Evolutionary conservation across 768 basidiomycete species (phyloP), one percentile per base, ranked within the genome.

Genomic region (Mycena epipterygia): DNA sequence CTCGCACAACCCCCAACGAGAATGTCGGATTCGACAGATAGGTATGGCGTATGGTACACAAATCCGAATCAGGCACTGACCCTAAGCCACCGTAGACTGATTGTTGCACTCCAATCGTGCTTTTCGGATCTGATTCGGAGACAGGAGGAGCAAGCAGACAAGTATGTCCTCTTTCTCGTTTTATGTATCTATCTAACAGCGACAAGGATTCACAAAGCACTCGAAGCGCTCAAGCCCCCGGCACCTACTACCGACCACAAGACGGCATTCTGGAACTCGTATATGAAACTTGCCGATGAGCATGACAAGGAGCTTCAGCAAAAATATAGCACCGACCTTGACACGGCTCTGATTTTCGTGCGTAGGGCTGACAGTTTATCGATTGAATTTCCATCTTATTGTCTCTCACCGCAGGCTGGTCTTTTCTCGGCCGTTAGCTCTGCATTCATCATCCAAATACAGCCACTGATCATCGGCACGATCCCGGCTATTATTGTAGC

Each of bases 391-490:
- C 14, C 13, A 12, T 51, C 8, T 8, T 23, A 23, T 49, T n/a
- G n/a, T 60, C 2, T 41, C 8, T 12, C 8, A 29, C 27, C 3
- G 5, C 14, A 59, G 57, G 57, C 66, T 11, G 57, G 66, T 60
- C n/a, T 67, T 1, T 67, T 67, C 57, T 67, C 66, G 7, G 66
- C 66, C 39, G 57, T 67, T 19, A 41, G 37, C 29, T 67, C 66
- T 3, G 66, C 64, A 35, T 61, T 48, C n/a, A 61, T 48, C 23
- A 52, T 52, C 9, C 61, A 63, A 30, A 52, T 63, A n/a, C n/a
- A n/a, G n/a, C n/a, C n/a, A n/a, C n/a, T 2, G 33, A 62, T 16
- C 33, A 46, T 1, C 33, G 25, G 25, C 25, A 25, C 16, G 1
- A 2, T 19, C 9, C 39, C 52, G 33, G 41, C 13, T 19, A 6